Base-by-base conservation (phyloP, 352 stramenopile genomes). In the Pythium oligandrum region DNA sequence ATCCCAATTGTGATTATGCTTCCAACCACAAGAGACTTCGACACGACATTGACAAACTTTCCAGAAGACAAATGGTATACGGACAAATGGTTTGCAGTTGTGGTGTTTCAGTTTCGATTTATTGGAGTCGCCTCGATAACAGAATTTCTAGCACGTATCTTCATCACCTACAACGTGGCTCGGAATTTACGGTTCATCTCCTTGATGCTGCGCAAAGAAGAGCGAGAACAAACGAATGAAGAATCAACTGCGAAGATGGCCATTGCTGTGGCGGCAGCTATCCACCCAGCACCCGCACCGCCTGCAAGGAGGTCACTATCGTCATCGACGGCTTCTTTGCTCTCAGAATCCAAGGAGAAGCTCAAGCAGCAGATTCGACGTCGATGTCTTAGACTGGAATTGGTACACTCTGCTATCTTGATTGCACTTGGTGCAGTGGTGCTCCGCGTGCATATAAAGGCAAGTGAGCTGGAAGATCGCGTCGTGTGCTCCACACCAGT, bases 31-130 rank as follows among this genome's bases (percentile, higher is more conserved):
- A 4, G 8, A 0, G 6, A 37, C 3, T 65, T 46, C 34, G 52
- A 65, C 37, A 0, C 4, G 1, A 8, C 3, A 7, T 30, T 17
- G 7, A 54, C 26, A 26, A 65, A 65, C 32, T 65, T 57, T 11
- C 40, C 46, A 12, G 12, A 26, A 17, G 31, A 26, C 4, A 26
- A 44, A 2, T 86, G 73, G 73, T 82, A 69, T 44, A 55, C 69
- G 31, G 64, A 83, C 45, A 40, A 45, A 6, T 80, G 70, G 72
- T 60, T 68, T 4, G 62, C 71, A 12, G 59, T 75, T 38, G 62
- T 62, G 2, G 64, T 71, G 36, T 78, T 66, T 43, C 70, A 83
- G n/a, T 73, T 83, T 46, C 61, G 66, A 42, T 57, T 86, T 35
- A 49, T 75, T 11, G 40, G 61, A 11, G 47, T 72, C 8, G 38